Evolutionary conservation across 2,329 filamentous ascomycete genomes (phyloP), one percentile per base, ranked within the genome.

Genomic region (Aspergillus luchuensis): DNA sequence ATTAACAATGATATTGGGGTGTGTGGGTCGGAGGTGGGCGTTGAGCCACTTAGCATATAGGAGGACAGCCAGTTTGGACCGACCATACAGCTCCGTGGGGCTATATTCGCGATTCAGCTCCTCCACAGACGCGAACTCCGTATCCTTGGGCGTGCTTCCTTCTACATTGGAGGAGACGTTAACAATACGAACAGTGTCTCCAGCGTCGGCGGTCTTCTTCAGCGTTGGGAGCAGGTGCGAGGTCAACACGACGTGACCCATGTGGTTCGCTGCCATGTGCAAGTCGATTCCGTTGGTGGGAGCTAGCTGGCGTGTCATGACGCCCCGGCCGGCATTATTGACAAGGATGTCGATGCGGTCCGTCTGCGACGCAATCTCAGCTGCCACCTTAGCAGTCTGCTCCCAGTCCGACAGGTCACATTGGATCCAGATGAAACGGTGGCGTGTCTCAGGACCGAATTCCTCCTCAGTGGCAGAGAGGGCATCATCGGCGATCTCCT

Each of bases 81-180:
- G 52, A 11, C 52, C 52, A 23, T 55, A 55, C 8, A 45, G 52
- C 21, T 23, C 25, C 4, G 43, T 55, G 2, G 52, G 52, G 38
- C 33, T 23, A 17, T 55, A 55, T 5, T 55, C 52, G 23, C 23
- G 36, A 23, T 55, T 55, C 23, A 55, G 25, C 38, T 55, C 52
- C 52, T 55, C 52, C 4, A 55, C 25, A 21, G 52, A 43, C 15
- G 52, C 52, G 39, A 55, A 55, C 23, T 55, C 38, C 13, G 38
- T 45, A n/a, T 55, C 52, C 15, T 25, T 25, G 39, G 61, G 61
- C 2, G 58, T 59, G 28, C 52, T 49, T 15, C 48, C 55, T 33
- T 63, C 55, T 3, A 49, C 58, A n/a, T 54, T 58, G 0, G 61
- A 63, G 2, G 58, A 36, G 25, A 63, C 38, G 8, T 54, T 50